These are phyloP conservation scores for Chlorella ohadii DNA, from an alignment of 139 green algal genomes.

Conservation along the genomic window DNA sequence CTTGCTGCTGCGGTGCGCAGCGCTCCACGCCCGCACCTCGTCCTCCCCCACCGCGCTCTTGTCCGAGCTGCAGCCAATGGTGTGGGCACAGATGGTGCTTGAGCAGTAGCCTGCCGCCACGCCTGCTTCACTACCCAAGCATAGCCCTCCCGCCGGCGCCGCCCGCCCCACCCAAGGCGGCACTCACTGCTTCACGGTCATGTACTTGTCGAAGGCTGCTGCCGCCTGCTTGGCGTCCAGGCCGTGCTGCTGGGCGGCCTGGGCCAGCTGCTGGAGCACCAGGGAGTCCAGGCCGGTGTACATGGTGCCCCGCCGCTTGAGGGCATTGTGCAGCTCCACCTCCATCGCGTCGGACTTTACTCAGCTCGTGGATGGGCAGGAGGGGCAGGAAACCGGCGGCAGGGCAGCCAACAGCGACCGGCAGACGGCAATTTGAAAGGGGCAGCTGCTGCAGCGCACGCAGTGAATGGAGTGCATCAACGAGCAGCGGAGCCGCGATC, in stretches of 20 bases:
- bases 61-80: not conserved
- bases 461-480: too few species aligned
- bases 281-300: slow-evolving; percentile 32
- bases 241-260: slow-evolving; percentile 1
- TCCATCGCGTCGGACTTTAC: slow-evolving; percentile 13
- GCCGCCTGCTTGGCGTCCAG: slow-evolving; percentile 35
- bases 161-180: not conserved
- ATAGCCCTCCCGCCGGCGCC: not conserved
- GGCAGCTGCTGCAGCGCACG: too few species aligned
- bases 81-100: not conserved
- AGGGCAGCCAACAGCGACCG: too few species aligned
- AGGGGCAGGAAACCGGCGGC: too few species aligned
- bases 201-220: slow-evolving; percentile 50
- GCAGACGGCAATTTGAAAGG: too few species aligned
- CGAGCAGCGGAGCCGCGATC: too few species aligned
- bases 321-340: slow-evolving; percentile 3
- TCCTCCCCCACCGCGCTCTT: not conserved
- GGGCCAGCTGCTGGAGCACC: slow-evolving; percentile 28
- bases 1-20: slow-evolving; percentile 2
- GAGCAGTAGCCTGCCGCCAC: too few species aligned
- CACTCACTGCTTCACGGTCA: slow-evolving; percentile 35
- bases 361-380: too few species aligned
- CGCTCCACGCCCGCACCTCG: slow-evolving; percentile 29
- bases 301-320: slow-evolving; percentile 26
- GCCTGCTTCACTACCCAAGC: not conserved